phyloP scores from a whole-genome alignment of 345 rosid genomes.

The Camelina neglecta region DNA sequence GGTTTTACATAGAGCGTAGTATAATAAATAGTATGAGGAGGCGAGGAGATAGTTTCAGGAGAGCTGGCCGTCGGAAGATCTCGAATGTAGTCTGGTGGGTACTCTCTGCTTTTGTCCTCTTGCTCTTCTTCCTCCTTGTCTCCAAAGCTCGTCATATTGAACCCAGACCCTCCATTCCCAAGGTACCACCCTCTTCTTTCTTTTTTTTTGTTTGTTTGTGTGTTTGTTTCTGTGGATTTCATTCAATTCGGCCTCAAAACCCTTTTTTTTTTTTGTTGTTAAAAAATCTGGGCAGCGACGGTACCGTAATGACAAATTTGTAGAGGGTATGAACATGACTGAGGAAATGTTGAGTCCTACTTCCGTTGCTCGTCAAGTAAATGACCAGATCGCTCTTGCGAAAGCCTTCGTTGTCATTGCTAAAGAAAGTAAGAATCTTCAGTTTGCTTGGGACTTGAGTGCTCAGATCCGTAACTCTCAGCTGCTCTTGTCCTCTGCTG shows the following conservation, averaged over 20 bases:
- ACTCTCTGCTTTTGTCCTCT: conserved; percentile 54
- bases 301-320: conserved; percentile 55
- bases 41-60: conserved; percentile 64
- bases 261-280: background rate
- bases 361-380: conserved; percentile 83
- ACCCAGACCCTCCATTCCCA: conserved; percentile 54
- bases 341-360: conserved; percentile 80
- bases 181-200: conserved; percentile 42
- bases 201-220: background rate
- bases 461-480: conserved; percentile 93
- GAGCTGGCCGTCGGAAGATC: conserved; percentile 66
- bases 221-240: background rate
- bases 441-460: conserved; percentile 96
- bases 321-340: conserved; percentile 75
- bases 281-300: conserved; percentile 47
- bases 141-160: conserved; percentile 64
- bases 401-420: conserved; percentile 91
- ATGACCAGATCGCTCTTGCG: conserved; percentile 89
- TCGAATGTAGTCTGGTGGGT: conserved; percentile 78
- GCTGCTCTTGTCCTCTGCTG: conserved; percentile 74
- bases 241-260: background rate
- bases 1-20: too few species aligned
- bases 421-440: conserved; percentile 90
- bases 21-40: conserved; percentile 47
- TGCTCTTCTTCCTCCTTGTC: conserved; percentile 65